A percentile compares a stretch with the other conserved stretches of the same genome.
Evolutionary conservation across 441 rosid genomes (phyloP).

Genomic region (Populus hybrid): DNA sequence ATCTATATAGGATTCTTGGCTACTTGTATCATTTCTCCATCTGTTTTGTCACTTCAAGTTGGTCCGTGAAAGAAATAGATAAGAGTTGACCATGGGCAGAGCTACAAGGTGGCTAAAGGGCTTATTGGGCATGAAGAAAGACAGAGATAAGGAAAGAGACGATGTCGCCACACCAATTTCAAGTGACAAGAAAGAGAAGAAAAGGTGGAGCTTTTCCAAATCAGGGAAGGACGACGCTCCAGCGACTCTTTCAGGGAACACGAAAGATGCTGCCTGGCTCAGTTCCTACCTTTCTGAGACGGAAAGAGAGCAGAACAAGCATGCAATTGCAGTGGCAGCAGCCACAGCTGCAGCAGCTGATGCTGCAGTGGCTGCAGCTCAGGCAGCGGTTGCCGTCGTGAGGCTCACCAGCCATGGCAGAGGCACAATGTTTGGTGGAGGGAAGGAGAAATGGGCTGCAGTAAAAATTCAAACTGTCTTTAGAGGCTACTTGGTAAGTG

Average conservation of each 20-base stretch:
- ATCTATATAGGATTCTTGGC: slow-evolving; percentile 1
- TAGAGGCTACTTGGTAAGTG: no score
- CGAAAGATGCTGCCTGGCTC: slow-evolving; percentile 53
- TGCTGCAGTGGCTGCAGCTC: no score
- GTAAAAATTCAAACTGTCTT: no score
- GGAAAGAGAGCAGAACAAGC: slow-evolving; percentile 83
- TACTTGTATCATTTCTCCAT: neutral
- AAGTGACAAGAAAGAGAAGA: slow-evolving; percentile 36
- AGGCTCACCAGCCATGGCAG: no score
- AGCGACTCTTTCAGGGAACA: slow-evolving; percentile 14
- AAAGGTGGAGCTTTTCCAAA: slow-evolving; percentile 50
- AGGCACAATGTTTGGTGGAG: no score
- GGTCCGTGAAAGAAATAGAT: neutral
- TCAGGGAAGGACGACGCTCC: slow-evolving; percentile 29
- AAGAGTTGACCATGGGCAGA: slow-evolving; percentile 57
- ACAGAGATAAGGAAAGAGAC: slow-evolving; percentile 30
- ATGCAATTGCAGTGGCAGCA: slow-evolving; percentile 87
- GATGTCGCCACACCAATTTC: slow-evolving; percentile 19
- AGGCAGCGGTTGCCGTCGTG: no score
- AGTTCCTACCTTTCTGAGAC: slow-evolving; percentile 57
- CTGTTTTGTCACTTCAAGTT: slow-evolving; percentile 20
- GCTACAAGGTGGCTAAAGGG: slow-evolving; percentile 82
- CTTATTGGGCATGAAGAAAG: slow-evolving; percentile 68
- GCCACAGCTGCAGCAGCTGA: slow-evolving; percentile 20
- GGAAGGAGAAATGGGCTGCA: no score